Conservation (phyloP, 2,329 filamentous ascomycete species). For the Arthrobotrys conoides region DNA sequence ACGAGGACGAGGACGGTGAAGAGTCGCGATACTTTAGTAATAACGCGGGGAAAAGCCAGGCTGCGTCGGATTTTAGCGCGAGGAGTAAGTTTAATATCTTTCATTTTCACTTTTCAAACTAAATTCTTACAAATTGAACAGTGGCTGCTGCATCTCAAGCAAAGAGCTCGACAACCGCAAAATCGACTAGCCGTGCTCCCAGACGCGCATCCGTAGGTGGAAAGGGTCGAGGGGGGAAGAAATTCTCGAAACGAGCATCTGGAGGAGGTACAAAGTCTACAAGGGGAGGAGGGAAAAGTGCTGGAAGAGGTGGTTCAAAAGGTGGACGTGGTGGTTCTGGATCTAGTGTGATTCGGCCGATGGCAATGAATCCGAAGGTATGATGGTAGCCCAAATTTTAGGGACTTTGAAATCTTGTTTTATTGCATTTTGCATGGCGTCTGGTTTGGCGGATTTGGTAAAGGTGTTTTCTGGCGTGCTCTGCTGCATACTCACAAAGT, state of each 20-base stretch:
- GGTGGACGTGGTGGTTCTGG: conserved; percentile 38
- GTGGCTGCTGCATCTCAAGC: conserved; percentile 50
- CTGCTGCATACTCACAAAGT: background rate
- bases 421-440: conserved; percentile 31
- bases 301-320: conserved; percentile 12
- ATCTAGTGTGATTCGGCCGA: conserved; percentile 38
- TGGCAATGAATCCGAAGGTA: too few relatives aligned
- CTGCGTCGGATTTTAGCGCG: conserved; percentile 39
- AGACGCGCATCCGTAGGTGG: conserved; percentile 19
- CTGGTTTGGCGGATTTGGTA: conserved; percentile 16
- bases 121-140: conserved; percentile 20
- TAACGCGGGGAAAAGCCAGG: conserved; percentile 28
- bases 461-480: conserved; percentile 24
- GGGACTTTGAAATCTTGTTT: conserved; percentile 6
- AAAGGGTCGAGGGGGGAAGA: conserved; percentile 45
- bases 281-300: conserved; percentile 9
- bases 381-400: conserved; percentile 5
- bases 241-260: conserved; percentile 38
- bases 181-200: conserved; percentile 18
- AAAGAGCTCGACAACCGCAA: conserved; percentile 24
- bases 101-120: background rate
- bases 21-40: conserved; percentile 51
- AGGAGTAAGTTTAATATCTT: conserved; percentile 32
- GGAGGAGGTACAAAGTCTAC: conserved; percentile 12
- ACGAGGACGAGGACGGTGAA: conserved; percentile 36